Conservation (phyloP, 139 green algal species). For the Chlorokybus atmophyticus region DNA sequence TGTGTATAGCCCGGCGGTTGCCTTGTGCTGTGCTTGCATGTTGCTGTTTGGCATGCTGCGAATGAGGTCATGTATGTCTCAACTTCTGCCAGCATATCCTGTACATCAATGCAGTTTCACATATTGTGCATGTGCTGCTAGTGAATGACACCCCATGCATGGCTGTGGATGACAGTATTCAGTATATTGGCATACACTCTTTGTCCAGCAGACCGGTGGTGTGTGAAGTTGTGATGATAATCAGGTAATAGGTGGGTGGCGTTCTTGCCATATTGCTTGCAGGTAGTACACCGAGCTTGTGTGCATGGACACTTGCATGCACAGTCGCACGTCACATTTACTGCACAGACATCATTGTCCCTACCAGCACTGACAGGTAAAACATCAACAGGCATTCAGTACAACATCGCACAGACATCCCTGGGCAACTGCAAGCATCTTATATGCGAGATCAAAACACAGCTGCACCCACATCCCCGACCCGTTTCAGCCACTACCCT, state of each 20-base stretch:
- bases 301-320: background rate
- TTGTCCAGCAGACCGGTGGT: background rate
- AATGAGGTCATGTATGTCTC: too few relatives aligned
- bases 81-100: background rate
- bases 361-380: background rate
- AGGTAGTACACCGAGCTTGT: background rate
- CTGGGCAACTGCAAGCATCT: background rate
- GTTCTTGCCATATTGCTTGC: background rate
- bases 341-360: background rate
- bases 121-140: background rate
- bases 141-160: background rate
- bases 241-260: background rate
- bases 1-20: too few relatives aligned
- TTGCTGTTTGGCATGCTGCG: too few relatives aligned
- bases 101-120: background rate
- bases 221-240: background rate
- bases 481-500: background rate
- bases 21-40: too few relatives aligned
- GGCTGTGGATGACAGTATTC: background rate
- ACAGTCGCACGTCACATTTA: background rate
- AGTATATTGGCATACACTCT: background rate
- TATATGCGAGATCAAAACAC: background rate
- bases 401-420: too few relatives aligned
- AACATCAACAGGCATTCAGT: background rate
- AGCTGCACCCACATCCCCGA: background rate